Evolutionary conservation across 208 protist genomes (phyloP).

Genomic region (Acanthamoeba royreba): DNA sequence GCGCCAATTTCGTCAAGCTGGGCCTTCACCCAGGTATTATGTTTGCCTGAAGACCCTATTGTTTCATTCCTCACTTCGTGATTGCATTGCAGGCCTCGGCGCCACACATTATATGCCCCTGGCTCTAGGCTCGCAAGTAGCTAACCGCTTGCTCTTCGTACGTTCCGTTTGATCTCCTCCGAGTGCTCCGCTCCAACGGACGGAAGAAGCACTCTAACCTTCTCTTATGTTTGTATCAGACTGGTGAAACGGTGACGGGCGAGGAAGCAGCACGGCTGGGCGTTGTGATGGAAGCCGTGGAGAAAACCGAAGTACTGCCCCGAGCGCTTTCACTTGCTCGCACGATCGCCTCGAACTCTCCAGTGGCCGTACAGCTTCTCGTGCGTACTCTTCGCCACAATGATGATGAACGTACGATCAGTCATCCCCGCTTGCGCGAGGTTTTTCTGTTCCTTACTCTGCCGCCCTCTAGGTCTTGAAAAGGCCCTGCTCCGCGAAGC

Average conservation of each 20-base stretch:
- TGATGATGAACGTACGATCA: background rate
- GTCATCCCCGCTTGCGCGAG: background rate
- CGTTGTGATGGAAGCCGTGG: slow-evolving; percentile 53
- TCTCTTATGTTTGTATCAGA: background rate
- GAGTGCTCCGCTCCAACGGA: background rate
- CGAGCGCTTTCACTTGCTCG: slow-evolving; percentile 41
- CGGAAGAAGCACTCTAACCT: background rate
- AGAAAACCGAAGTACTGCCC: slow-evolving; percentile 1
- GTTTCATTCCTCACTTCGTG: background rate
- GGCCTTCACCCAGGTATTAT: slow-evolving; percentile 70
- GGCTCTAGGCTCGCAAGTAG: slow-evolving; percentile 68
- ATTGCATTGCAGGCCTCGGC: slow-evolving; percentile 42
- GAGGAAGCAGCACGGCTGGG: slow-evolving; percentile 68
- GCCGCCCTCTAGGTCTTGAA: slow-evolving; percentile 4
- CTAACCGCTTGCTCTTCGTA: slow-evolving; percentile 64
- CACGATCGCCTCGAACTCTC: slow-evolving; percentile 31
- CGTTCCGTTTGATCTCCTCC: background rate
- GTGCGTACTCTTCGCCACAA: slow-evolving; percentile 42
- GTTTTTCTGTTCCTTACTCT: background rate
- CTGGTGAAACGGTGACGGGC: slow-evolving; percentile 53
- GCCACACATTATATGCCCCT: slow-evolving; percentile 70
- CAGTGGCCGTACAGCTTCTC: background rate
- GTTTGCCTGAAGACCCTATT: background rate
- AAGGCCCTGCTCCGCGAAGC: background rate
- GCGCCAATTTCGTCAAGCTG: slow-evolving; percentile 74